phyloP scores from a whole-genome alignment of 495 filamentous ascomycete genomes.

The Cercophora samala region DNA sequence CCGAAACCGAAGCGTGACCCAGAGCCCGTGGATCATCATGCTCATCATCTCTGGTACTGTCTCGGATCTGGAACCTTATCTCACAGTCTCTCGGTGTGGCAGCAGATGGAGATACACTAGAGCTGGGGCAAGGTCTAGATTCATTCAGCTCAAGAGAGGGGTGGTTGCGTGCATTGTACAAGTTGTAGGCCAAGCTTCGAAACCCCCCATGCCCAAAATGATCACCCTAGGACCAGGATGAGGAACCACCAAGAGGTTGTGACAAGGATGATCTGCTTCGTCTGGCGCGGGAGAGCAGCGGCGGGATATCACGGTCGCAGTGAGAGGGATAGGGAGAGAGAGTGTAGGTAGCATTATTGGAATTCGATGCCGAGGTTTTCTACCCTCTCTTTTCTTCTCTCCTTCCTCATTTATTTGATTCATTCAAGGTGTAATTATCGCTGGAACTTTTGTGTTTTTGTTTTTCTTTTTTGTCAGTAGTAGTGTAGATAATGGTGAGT shows the following conservation, averaged over 20 bases:
- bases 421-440: not conserved
- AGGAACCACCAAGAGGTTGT: not conserved
- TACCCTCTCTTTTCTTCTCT: not conserved
- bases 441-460: not conserved
- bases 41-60: not conserved
- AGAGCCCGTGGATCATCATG: not conserved
- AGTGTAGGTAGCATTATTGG: not conserved
- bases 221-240: not conserved
- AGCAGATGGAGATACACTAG: too few species aligned
- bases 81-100: too few species aligned
- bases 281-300: not conserved
- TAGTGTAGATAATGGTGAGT: not conserved
- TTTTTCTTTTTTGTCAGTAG: too few species aligned
- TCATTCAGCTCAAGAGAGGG: too few species aligned
- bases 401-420: not conserved
- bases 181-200: not conserved
- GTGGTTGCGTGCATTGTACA: not conserved
- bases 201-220: not conserved
- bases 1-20: not conserved
- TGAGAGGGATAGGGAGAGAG: not conserved
- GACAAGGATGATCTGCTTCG: not conserved
- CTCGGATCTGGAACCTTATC: not conserved
- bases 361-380: not conserved
- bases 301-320: constrained; percentile 3
- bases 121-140: not conserved